Conservation (phyloP, 2,329 filamentous ascomycete genomes). For the Sclerotinia glacialis region DNA sequence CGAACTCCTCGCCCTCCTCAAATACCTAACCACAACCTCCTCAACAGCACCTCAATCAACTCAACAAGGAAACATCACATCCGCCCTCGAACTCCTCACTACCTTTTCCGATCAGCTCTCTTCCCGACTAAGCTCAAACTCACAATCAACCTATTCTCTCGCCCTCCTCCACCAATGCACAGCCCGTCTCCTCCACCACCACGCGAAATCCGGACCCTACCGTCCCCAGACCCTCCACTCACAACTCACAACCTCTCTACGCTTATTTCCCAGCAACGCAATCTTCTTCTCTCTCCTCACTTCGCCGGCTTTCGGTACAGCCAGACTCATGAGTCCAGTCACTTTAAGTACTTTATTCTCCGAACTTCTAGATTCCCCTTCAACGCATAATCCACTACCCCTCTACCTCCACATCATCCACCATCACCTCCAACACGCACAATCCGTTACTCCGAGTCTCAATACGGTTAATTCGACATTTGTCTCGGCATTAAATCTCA, state of each 20-base stretch:
- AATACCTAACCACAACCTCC: conserved; percentile 53
- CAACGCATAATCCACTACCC: conserved; percentile 43
- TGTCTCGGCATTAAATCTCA: not conserved
- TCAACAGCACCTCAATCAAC: conserved; percentile 46
- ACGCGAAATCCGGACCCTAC: conserved; percentile 58
- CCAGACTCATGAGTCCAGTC: conserved; percentile 8
- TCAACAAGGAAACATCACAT: conserved; percentile 55
- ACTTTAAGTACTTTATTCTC: not conserved
- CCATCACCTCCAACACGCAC: conserved; percentile 1
- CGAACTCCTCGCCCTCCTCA: conserved; percentile 62
- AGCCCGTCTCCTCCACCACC: conserved; percentile 64
- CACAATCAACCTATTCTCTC: conserved; percentile 41
- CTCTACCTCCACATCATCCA: conserved; percentile 49
- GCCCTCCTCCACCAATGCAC: conserved; percentile 70
- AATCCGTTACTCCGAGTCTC: conserved; percentile 32
- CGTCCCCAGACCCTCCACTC: conserved; percentile 64
- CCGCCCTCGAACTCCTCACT: conserved; percentile 47
- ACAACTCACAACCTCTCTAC: conserved; percentile 59
- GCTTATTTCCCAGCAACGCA: conserved; percentile 70
- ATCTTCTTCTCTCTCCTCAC: conserved; percentile 70
- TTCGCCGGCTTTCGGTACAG: not conserved
- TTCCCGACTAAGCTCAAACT: conserved; percentile 38
- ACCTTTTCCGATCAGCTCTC: conserved; percentile 46
- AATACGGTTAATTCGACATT: conserved; percentile 4
- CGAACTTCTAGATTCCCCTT: not conserved